Conservation (phyloP, 2,329 filamentous ascomycete genomes). For the Sclerotiophoma versabilis region DNA sequence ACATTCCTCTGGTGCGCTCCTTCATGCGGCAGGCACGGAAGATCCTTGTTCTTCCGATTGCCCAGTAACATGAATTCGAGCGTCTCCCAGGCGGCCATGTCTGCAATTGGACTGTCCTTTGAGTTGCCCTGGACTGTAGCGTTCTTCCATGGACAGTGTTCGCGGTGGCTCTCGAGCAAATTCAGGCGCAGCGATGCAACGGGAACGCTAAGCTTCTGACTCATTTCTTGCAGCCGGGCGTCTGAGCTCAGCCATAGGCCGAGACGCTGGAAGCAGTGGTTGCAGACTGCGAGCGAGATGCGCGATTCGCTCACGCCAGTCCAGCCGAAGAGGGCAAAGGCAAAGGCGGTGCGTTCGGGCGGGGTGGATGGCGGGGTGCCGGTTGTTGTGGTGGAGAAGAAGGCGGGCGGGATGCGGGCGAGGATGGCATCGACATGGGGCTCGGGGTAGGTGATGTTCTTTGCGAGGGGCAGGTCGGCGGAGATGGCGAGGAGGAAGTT, state of each 20-base stretch:
- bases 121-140: slow-evolving; percentile 42
- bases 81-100: slow-evolving; percentile 47
- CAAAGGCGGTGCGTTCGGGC: slow-evolving; percentile 36
- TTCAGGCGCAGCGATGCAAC: slow-evolving; percentile 44
- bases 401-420: slow-evolving; percentile 28
- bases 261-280: slow-evolving; percentile 84
- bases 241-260: slow-evolving; percentile 87
- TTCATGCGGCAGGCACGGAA: not conserved
- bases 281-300: slow-evolving; percentile 78
- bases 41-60: slow-evolving; percentile 2
- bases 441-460: slow-evolving; percentile 45
- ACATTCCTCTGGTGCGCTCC: slow-evolving; percentile 18
- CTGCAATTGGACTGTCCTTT: slow-evolving; percentile 37
- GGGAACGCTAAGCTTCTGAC: slow-evolving; percentile 40
- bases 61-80: slow-evolving; percentile 42
- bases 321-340: slow-evolving; percentile 57
- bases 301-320: slow-evolving; percentile 64
- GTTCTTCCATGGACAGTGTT: slow-evolving; percentile 53
- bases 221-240: slow-evolving; percentile 43
- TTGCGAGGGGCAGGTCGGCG: slow-evolving; percentile 40
- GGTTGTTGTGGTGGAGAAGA: slow-evolving; percentile 27
- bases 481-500: slow-evolving; percentile 46
- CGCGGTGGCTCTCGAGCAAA: slow-evolving; percentile 48
- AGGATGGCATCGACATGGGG: slow-evolving; percentile 36
- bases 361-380: slow-evolving; percentile 25